Conservation (phyloP, 1,139 yeast genomes). For the Scheffersomyces parashehatae region DNA sequence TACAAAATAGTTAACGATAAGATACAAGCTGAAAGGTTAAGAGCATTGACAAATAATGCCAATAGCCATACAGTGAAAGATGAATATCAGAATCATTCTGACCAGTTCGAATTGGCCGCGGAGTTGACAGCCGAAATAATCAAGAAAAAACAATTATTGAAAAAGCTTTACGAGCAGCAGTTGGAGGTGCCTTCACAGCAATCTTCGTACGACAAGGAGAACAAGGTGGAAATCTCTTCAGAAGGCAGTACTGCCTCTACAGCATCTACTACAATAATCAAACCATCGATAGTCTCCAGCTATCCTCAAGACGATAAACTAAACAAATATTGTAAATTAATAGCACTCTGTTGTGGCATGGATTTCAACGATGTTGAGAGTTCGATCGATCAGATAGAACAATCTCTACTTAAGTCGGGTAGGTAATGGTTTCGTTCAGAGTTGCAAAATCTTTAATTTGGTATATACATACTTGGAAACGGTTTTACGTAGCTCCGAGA, state of each 20-base stretch:
- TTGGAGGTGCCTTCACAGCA: constrained; percentile 23
- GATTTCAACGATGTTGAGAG: constrained; percentile 40
- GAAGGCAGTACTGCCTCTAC: background rate
- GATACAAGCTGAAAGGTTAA: constrained; percentile 9
- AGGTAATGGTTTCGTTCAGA: constrained; percentile 1
- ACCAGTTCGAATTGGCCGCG: constrained; percentile 19
- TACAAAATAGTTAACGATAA: constrained; percentile 18
- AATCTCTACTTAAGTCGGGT: constrained; percentile 26
- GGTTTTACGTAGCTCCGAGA: too few species aligned
- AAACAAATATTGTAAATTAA: constrained; percentile 43
- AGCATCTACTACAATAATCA: background rate
- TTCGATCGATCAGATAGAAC: constrained; percentile 46
- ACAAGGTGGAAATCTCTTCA: background rate
- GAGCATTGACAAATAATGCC: background rate
- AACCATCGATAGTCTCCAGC: constrained; percentile 21
- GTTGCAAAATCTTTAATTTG: background rate
- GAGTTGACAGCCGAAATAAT: constrained; percentile 25
- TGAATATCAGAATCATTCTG: constrained; percentile 6
- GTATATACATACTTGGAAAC: too few species aligned
- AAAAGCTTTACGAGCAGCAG: constrained; percentile 21
- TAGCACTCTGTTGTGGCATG: constrained; percentile 50
- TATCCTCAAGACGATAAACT: constrained; percentile 37
- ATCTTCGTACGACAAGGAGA: constrained; percentile 4
- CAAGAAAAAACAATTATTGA: constrained; percentile 18
- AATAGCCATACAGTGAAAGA: constrained; percentile 2